Conservation (phyloP, 495 filamentous ascomycete genomes). For the Parathielavia appendiculata region DNA sequence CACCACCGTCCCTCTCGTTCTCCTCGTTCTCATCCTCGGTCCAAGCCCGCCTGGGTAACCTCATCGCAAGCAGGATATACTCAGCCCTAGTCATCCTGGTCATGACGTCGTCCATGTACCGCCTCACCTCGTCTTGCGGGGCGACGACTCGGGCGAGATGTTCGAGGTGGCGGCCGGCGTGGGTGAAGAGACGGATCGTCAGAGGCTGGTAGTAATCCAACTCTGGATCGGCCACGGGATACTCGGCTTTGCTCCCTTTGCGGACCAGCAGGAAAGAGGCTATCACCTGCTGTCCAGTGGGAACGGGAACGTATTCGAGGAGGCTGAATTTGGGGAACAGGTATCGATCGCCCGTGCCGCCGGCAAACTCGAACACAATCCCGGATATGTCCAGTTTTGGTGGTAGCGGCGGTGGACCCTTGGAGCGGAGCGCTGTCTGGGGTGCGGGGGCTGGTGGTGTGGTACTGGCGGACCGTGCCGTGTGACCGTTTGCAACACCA, state of each 20-base stretch:
- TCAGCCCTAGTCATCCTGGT: conserved; percentile 65
- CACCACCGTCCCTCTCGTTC: conserved; percentile 18
- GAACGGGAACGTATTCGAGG: conserved; percentile 57
- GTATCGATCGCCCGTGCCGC: conserved; percentile 78
- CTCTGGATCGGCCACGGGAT: conserved; percentile 44
- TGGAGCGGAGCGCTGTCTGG: conserved; percentile 46
- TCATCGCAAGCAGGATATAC: conserved; percentile 62
- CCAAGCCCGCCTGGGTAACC: conserved; percentile 50
- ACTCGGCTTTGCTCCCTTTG: conserved; percentile 51
- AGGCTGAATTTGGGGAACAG: conserved; percentile 83
- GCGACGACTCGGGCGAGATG: conserved; percentile 73
- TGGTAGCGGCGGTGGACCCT: conserved; percentile 46
- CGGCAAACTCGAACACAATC: conserved; percentile 79
- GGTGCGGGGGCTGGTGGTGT: conserved; percentile 29
- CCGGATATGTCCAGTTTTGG: conserved; percentile 60
- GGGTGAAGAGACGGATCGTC: conserved; percentile 68
- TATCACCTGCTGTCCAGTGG: conserved; percentile 44
- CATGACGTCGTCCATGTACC: conserved; percentile 83
- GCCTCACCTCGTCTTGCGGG: conserved; percentile 68
- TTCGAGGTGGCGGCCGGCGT: conserved; percentile 60
- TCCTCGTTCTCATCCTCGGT: conserved; percentile 18
- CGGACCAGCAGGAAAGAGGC: conserved; percentile 64
- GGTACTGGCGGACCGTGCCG: conserved; percentile 26
- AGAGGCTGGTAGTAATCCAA: conserved; percentile 87
- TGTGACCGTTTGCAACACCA: conserved; percentile 21